Conservation (phyloP, 257 asterid genomes). For the Solanum lycopersicoides region DNA sequence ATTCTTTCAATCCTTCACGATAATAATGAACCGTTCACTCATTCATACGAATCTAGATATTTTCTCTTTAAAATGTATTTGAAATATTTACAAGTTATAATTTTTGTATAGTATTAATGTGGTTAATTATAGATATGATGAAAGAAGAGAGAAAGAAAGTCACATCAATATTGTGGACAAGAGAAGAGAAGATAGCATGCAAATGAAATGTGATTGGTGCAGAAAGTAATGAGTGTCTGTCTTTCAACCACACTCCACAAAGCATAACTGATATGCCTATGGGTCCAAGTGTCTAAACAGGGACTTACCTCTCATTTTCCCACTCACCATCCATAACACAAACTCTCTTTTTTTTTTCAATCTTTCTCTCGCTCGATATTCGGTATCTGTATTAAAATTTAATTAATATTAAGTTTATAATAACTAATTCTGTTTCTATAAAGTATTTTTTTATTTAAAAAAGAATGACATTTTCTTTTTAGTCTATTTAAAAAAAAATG, state of each 20-base stretch:
- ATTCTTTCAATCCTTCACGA: not conserved
- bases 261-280: not conserved
- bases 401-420: too few species aligned
- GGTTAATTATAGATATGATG: not conserved
- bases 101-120: not conserved
- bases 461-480: too few species aligned
- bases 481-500: fast-evolving
- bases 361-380: too few species aligned
- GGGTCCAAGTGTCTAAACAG: not conserved
- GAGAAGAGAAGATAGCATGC: not conserved
- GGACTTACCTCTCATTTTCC: not conserved
- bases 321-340: not conserved
- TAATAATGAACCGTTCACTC: not conserved
- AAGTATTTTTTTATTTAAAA: too few species aligned
- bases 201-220: not conserved
- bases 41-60: not conserved
- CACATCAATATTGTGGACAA: not conserved
- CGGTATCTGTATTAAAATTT: too few species aligned
- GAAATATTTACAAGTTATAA: not conserved
- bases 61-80: not conserved
- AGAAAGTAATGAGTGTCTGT: not conserved
- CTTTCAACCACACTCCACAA: not conserved
- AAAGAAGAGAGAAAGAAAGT: not conserved
- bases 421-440: too few species aligned
- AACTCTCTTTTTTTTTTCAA: not conserved